A percentile compares a stretch with the other conserved stretches of the same genome.
These are phyloP conservation scores for Strobilomyces echinocephalus DNA, from an alignment of 768 basidiomycete species.

Conservation along the genomic window DNA sequence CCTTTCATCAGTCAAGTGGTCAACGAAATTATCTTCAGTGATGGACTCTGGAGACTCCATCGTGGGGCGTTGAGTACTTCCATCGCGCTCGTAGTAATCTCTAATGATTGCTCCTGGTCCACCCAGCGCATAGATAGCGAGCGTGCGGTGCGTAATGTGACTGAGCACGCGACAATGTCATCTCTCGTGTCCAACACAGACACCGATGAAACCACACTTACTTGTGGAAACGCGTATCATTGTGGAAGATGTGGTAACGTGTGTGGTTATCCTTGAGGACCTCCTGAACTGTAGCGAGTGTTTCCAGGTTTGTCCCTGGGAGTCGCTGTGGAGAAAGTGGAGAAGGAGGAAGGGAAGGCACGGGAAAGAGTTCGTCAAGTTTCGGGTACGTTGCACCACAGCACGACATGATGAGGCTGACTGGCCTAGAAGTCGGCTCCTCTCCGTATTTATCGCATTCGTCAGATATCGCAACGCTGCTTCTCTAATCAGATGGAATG, in stretches of 20 bases:
- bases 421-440: neutral
- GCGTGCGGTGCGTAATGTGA: constrained; percentile 27
- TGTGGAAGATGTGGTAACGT: constrained; percentile 47
- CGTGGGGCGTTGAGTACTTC: constrained; percentile 17
- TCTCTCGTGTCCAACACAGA: neutral
- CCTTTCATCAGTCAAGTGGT: constrained; percentile 26
- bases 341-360: constrained; percentile 24
- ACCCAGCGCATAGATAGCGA: constrained; percentile 28
- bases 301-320: constrained; percentile 21
- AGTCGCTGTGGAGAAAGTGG: constrained; percentile 24
- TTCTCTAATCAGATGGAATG: neutral
- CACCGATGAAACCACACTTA: constrained; percentile 19
- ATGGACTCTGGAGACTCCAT: constrained; percentile 24
- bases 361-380: constrained; percentile 23
- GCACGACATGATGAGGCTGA: constrained; percentile 9
- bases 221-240: constrained; percentile 48
- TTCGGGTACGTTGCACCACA: neutral
- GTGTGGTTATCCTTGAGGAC: constrained; percentile 47
- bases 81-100: constrained; percentile 25
- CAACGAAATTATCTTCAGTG: constrained; percentile 20
- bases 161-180: constrained; percentile 5
- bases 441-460: neutral
- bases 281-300: constrained; percentile 22
- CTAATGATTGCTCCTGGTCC: constrained; percentile 20
- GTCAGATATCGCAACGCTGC: neutral